Evolutionary conservation across 352 stramenopile species (phyloP).

Genomic region (Phytophthora vignae): DNA sequence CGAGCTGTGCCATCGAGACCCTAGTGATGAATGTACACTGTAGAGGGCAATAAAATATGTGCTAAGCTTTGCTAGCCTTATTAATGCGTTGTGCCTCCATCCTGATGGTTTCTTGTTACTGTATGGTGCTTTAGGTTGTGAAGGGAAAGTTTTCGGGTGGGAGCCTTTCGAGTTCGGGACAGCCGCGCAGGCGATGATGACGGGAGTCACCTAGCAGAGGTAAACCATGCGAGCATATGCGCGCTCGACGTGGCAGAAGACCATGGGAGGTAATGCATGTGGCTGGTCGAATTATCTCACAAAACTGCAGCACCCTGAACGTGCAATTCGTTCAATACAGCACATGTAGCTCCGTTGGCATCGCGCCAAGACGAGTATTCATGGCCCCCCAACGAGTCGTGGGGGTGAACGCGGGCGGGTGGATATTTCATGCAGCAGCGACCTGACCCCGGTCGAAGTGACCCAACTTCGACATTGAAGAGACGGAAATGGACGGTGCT

Average conservation of each 20-base stretch:
- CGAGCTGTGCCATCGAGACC: constrained; percentile 4
- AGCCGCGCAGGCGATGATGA: not conserved
- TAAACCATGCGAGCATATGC: not conserved
- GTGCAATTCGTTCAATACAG: not conserved
- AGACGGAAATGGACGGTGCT: not conserved
- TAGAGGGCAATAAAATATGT: constrained; percentile 19
- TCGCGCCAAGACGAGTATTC: not conserved
- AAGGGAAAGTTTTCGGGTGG: too few species aligned
- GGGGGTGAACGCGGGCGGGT: not conserved
- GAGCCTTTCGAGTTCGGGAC: not conserved
- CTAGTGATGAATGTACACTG: not conserved
- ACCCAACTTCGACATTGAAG: constrained; percentile 5
- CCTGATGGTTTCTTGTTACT: constrained; percentile 3
- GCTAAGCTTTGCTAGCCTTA: constrained; percentile 16
- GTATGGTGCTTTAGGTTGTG: too few species aligned
- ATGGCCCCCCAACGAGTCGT: not conserved
- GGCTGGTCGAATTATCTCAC: too few species aligned
- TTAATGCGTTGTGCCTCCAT: not conserved
- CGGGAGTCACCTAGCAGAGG: not conserved
- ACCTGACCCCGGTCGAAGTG: not conserved
- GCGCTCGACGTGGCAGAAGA: not conserved
- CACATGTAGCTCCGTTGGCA: not conserved
- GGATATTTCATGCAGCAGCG: constrained; percentile 25
- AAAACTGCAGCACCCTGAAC: not conserved
- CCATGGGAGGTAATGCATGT: not conserved